Evolutionary conservation across 1,139 yeast species (phyloP).

Genomic region (Hyphopichia pseudoburtonii): DNA sequence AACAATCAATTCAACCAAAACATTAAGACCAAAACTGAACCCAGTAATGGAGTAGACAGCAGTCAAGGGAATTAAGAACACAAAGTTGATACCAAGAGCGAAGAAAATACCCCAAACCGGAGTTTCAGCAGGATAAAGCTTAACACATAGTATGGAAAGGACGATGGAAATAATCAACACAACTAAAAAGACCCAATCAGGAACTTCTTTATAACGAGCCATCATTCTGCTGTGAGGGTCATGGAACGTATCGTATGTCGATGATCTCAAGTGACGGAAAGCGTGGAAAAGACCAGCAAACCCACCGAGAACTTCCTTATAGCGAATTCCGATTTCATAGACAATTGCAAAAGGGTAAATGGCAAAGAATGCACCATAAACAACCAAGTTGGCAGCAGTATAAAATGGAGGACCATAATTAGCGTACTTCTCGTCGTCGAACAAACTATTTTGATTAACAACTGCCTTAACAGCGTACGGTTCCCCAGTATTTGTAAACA

Average conservation of each 20-base stretch:
- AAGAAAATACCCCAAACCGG: slow-evolving; percentile 63
- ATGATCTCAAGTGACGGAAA: slow-evolving; percentile 6
- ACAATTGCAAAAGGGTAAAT: slow-evolving; percentile 56
- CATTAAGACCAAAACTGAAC: slow-evolving; percentile 49
- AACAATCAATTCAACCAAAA: slow-evolving; percentile 54
- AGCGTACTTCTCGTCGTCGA: slow-evolving; percentile 42
- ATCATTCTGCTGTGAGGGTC: slow-evolving; percentile 62
- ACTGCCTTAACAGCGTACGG: slow-evolving; percentile 41
- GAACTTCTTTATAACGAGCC: slow-evolving; percentile 58
- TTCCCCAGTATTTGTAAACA: slow-evolving; percentile 50
- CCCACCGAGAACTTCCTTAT: slow-evolving; percentile 24
- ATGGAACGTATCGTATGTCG: slow-evolving; percentile 7
- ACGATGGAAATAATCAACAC: slow-evolving; percentile 50
- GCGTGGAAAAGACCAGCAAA: slow-evolving; percentile 21
- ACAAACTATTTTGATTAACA: slow-evolving; percentile 34
- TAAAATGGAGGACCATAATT: slow-evolving; percentile 49
- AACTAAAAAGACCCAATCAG: slow-evolving; percentile 57
- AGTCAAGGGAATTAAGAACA: slow-evolving; percentile 53
- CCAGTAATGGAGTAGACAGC: slow-evolving; percentile 52
- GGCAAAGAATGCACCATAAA: slow-evolving; percentile 59
- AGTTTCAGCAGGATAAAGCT: slow-evolving; percentile 47
- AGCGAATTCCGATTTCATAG: slow-evolving; percentile 37
- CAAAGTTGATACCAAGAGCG: slow-evolving; percentile 52
- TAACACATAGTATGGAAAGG: slow-evolving; percentile 49
- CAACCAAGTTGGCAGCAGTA: slow-evolving; percentile 41